Evolutionary conservation across 768 basidiomycete species (phyloP).

Genomic region (Calocera cornea): DNA sequence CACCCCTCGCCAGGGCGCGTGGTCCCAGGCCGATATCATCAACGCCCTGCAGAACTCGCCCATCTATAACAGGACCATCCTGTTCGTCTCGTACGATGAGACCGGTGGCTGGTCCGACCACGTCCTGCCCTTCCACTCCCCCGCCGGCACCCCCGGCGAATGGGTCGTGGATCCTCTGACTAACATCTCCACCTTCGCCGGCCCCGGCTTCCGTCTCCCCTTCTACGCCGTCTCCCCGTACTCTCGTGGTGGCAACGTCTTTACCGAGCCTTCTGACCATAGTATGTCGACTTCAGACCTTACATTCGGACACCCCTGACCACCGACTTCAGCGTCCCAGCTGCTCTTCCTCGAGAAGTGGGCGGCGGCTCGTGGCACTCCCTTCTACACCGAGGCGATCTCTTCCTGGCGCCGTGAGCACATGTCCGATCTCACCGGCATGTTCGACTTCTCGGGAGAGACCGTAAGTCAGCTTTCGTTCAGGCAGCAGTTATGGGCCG

Average conservation of each 20-base stretch:
- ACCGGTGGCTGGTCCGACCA: slow-evolving; percentile 13
- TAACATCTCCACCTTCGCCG: slow-evolving; percentile 6
- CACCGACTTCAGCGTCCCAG: background rate
- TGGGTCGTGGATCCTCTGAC: slow-evolving; percentile 6
- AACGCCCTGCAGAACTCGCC: slow-evolving; percentile 12
- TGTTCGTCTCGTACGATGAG: slow-evolving; percentile 13
- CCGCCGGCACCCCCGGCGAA: background rate
- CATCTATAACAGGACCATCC: slow-evolving; percentile 8
- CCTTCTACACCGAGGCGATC: slow-evolving; percentile 8
- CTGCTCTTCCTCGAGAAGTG: slow-evolving; percentile 11
- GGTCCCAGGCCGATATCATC: slow-evolving; percentile 6
- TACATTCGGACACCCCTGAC: background rate
- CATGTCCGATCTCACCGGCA: slow-evolving; percentile 13
- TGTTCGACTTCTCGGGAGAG: slow-evolving; percentile 15
- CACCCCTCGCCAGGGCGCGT: slow-evolving; percentile 7
- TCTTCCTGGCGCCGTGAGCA: slow-evolving; percentile 12
- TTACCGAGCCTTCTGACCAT: slow-evolving; percentile 13
- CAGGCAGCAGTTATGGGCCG: background rate
- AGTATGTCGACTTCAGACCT: slow-evolving; percentile 10
- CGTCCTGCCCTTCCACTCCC: background rate
- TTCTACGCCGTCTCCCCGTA: slow-evolving; percentile 12
- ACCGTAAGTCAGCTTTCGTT: slow-evolving; percentile 4
- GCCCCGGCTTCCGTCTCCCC: slow-evolving; percentile 14
- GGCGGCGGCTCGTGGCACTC: slow-evolving; percentile 10
- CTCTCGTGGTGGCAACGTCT: slow-evolving; percentile 13